Evolutionary conservation across 306 rosid genomes (phyloP), one percentile per base, ranked within the genome.

Genomic region (Glycine soja): DNA sequence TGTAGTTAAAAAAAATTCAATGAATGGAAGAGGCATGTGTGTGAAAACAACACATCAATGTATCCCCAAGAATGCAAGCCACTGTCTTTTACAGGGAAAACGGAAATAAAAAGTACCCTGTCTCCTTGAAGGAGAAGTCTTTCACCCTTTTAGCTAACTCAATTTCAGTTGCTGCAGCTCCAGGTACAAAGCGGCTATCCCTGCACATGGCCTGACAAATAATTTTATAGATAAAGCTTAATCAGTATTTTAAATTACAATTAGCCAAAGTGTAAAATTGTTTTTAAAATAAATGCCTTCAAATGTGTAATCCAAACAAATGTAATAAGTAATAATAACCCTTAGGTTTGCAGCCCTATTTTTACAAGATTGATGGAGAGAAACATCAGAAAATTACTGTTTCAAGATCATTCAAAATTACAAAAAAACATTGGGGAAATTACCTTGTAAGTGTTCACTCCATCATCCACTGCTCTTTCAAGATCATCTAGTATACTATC

Each of bases 391-490:
- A 67, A 67, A 42, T 24, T 24, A 24, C 30, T 2, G 0, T 24
- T 24, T 24, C 30, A 24, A 24, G 1, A 24, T 24, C 30, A 24
- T 24, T 24, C 1, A 24, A 24, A 24, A 24, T 24, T 24, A 24
- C 30, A 24, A 24, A 24, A 19, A 19, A 24, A 24, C 2, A 24
- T 24, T 24, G 30, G 30, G 30, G 30, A 24, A 24, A 24, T 77
- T 82, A 95, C 99, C 93, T 90, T 95, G 86, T 89, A 92, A 32
- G 99, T 92, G 80, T 91, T 90, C 48, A 95, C 97, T 56, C 98
- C 98, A 85, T 92, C 98, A 85, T 93, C 97, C 78, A 95, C 94
- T 66, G 98, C 97, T 82, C 94, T 88, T 89, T 95, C 97, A 68
- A 92, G 97, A 83, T 92, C 98, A 83, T 95, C 97, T 56, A 91